phyloP scores from a whole-genome alignment of 306 rosid genomes.

The Vachellia pachyceras region DNA sequence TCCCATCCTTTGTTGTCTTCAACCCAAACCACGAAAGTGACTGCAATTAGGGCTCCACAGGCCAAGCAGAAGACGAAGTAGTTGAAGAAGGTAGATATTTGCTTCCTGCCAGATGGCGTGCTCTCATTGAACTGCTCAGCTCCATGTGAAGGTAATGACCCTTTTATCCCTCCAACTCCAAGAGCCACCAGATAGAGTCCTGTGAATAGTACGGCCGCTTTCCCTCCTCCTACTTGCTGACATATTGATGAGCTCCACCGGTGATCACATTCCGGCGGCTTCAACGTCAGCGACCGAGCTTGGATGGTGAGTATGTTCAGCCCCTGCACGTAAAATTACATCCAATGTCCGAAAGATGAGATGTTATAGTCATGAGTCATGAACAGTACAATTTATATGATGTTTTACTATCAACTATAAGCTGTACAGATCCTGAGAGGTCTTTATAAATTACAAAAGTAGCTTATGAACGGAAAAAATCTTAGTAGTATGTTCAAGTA shows the following conservation, averaged over 20 bases:
- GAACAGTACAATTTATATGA: no score
- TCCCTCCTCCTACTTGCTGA: conserved; percentile 66
- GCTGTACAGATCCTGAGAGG: no score
- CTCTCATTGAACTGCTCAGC: conserved; percentile 89
- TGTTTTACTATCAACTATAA: no score
- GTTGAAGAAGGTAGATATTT: conserved; percentile 92
- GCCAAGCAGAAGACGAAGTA: conserved; percentile 88
- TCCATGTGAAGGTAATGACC: conserved; percentile 82
- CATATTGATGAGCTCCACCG: conserved; percentile 34
- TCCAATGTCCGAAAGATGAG: neutral
- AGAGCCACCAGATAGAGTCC: conserved; percentile 89
- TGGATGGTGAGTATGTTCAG: conserved; percentile 72
- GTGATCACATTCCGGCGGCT: conserved; percentile 60
- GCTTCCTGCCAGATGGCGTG: conserved; percentile 76
- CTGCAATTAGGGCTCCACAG: conserved; percentile 81
- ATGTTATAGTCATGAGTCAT: no score
- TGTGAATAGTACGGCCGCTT: conserved; percentile 63
- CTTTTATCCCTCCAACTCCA: conserved; percentile 97
- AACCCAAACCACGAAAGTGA: conserved; percentile 93
- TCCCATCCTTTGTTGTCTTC: conserved; percentile 98
- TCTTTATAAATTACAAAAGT: no score
- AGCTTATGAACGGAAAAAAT: no score
- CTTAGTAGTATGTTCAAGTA: no score
- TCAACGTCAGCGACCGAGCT: conserved; percentile 63
- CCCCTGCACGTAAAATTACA: conserved; percentile 58